Evolutionary conservation across 257 asterid species (phyloP).

Genomic region (Petunia axillaris): DNA sequence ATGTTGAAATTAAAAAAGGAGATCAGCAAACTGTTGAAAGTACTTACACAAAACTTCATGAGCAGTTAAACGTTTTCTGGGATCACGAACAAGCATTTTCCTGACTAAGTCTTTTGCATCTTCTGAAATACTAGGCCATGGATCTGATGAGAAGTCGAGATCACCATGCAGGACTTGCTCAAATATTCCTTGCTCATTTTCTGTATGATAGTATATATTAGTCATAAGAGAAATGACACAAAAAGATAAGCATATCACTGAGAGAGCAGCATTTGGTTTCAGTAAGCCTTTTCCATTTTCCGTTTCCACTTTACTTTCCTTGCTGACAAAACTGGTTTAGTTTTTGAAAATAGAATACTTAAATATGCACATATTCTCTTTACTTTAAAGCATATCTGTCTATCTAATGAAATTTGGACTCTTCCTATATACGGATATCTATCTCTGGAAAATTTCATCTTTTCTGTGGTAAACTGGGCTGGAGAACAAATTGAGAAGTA

Average conservation of each 20-base stretch:
- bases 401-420: too few species aligned
- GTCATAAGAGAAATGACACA: neutral
- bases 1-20: neutral
- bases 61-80: constrained; percentile 82
- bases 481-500: neutral
- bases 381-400: accelerated
- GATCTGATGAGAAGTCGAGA: constrained; percentile 87
- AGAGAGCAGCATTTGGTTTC: neutral
- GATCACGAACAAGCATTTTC: constrained; percentile 91
- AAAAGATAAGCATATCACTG: neutral
- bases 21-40: neutral
- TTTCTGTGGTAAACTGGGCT: neutral
- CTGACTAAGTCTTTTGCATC: constrained; percentile 88
- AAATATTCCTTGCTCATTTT: constrained; percentile 86
- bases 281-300: neutral
- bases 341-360: neutral
- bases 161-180: constrained; percentile 94
- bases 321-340: neutral
- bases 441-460: neutral
- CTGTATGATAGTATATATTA: constrained; percentile 37
- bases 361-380: neutral
- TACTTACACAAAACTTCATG: constrained; percentile 90
- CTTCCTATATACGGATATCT: too few species aligned
- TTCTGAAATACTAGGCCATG: constrained; percentile 94
- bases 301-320: neutral